These are phyloP conservation scores for Adansonia rubrostipa DNA, from an alignment of 441 rosid species.

Conservation along the genomic window DNA sequence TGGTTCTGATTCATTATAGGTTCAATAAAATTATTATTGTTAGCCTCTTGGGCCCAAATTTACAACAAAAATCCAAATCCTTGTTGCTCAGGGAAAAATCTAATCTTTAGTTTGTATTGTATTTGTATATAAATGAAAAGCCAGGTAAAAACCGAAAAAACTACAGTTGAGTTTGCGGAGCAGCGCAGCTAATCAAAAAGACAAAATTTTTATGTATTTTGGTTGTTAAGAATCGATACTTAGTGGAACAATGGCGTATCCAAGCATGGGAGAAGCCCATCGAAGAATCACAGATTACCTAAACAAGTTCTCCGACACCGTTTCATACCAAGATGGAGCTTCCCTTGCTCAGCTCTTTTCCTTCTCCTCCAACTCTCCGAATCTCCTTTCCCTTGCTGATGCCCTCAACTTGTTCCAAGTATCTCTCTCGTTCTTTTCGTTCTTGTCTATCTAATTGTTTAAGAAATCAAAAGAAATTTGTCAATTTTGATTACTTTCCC, in stretches of 20 bases:
- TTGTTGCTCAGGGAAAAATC: neutral
- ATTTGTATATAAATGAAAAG: too few relatives aligned
- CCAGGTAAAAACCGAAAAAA: neutral
- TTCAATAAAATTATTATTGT: neutral
- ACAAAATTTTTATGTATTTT: neutral
- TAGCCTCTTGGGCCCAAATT: neutral
- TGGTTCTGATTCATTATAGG: slow-evolving; percentile 3
- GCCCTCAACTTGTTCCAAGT: slow-evolving; percentile 88
- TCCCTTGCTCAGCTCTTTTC: slow-evolving; percentile 65
- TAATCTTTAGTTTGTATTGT: too few relatives aligned
- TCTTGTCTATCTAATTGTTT: neutral
- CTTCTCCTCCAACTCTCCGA: slow-evolving; percentile 66
- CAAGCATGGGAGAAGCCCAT: slow-evolving; percentile 93
- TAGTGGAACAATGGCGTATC: slow-evolving; percentile 59
- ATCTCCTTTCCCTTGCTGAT: slow-evolving; percentile 78
- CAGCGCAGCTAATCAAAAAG: slow-evolving; percentile 7
- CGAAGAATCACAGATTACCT: slow-evolving; percentile 81
- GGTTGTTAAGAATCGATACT: slow-evolving; percentile 1
- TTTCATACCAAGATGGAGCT: slow-evolving; percentile 65
- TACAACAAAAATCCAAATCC: neutral
- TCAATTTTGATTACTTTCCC: neutral
- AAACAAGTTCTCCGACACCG: slow-evolving; percentile 73
- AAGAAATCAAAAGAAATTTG: neutral
- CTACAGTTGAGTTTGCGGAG: slow-evolving; percentile 6
- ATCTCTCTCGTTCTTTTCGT: neutral